Percentiles rank a stretch among this genome's conserved stretches.
phyloP scores from a whole-genome alignment of 2,329 filamentous ascomycete genomes.

The Colletotrichum siamense region DNA sequence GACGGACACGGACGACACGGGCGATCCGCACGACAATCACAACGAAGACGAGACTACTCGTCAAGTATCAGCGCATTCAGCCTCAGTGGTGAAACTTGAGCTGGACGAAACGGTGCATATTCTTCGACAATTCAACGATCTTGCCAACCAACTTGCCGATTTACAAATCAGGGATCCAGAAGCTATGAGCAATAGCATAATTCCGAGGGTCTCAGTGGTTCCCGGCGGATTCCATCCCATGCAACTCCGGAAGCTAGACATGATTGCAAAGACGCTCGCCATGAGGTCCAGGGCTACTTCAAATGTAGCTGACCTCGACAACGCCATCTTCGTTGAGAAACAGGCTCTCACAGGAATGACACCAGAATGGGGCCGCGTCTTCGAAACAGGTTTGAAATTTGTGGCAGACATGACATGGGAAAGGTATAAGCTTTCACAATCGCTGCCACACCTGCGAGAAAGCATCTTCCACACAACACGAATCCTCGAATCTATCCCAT shows the following conservation, averaged over 20 bases:
- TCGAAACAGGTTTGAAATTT: background rate
- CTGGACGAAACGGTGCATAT: background rate
- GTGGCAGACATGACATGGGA: background rate
- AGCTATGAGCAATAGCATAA: fast-evolving
- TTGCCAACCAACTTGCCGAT: background rate
- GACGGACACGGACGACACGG: too few relatives aligned
- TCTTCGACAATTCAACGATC: background rate
- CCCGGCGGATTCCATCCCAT: background rate
- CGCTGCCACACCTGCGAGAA: background rate
- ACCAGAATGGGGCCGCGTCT: fast-evolving
- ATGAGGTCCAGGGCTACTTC: background rate
- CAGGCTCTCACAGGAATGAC: background rate
- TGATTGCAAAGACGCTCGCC: background rate
- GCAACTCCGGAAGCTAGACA: background rate
- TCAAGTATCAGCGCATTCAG: too few relatives aligned
- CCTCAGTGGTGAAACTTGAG: background rate
- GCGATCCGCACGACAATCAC: too few relatives aligned
- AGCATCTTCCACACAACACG: fast-evolving
- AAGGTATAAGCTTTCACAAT: fast-evolving
- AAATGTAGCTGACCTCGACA: background rate
- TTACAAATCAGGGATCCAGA: fast-evolving
- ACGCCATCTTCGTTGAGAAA: background rate
- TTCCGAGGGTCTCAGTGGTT: background rate
- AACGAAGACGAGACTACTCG: too few relatives aligned
- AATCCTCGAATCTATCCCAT: fast-evolving